Evolutionary conservation across 1,284 basidiomycete species (phyloP), one percentile per base, ranked within the genome.

Genomic region (Ceratobasidium sp.): DNA sequence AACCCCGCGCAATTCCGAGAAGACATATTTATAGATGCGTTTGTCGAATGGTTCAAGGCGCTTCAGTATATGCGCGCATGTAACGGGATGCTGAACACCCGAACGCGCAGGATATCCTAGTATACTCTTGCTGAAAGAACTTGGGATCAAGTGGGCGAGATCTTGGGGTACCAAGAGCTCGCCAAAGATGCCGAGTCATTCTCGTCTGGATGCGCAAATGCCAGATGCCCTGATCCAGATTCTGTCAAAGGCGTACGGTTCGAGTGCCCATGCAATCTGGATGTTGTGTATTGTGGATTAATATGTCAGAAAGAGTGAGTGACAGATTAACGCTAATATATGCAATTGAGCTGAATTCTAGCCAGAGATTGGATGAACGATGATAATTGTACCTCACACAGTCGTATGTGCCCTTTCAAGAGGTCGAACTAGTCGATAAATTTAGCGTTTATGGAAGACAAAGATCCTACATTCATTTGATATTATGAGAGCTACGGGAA

Each of bases 181-280:
- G 42, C 49, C 7, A 9, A 7, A 4, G 33, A 26, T n/a, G 23
- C 23, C 7, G 66, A 68, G 23, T 1, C 66, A 49, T 46, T 68
- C 28, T 68, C 66, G 13, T 44, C 40, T 46, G 66, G 66, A 28
- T 68, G 66, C n/a, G 66, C 42, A n/a, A 46, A 68, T 26, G 6
- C 66, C 15, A 68, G 66, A 28, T 68, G 66, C 26, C n/a, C 66
- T 26, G 66, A 68, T 23, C 66, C 66, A 7, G 42, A 68, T n/a
- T 15, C 39, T 13, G 66, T 44, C 20, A 42, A 42, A 33, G 61
- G 33, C 33, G 33, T 33, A 33, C 33, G 33, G 33, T 33, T 33
- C 33, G 33, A 33, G 33, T 33, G 33, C 33, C 33, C 33, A 33
- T 33, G 33, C 33, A 33, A 33, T 33, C 33, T 33, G 33, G 33